Percentiles rank a stretch among this genome's conserved stretches.
Conservation (phyloP, 2,329 filamentous ascomycete genomes). For the Juglanconis juglandina region DNA sequence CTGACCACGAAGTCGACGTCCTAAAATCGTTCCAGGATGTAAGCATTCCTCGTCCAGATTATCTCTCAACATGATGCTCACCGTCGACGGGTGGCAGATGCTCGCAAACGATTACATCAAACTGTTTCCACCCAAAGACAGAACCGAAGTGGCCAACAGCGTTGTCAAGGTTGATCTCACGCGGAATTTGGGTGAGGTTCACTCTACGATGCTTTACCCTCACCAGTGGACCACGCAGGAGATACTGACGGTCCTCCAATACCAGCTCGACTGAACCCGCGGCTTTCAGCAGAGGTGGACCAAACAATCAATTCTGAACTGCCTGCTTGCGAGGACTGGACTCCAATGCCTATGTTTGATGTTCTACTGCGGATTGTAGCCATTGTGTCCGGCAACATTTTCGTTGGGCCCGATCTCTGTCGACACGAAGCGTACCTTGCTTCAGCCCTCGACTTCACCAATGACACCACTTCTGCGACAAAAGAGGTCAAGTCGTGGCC, state of each 20-base stretch:
- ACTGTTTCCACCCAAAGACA: constrained; percentile 10
- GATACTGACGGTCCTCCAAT: background rate
- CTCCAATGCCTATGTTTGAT: constrained; percentile 29
- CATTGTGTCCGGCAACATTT: constrained; percentile 38
- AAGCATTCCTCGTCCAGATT: background rate
- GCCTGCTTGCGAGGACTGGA: constrained; percentile 5
- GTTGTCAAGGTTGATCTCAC: constrained; percentile 9
- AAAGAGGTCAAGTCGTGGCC: constrained; percentile 26
- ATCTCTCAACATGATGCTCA: background rate
- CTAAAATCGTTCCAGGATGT: constrained; percentile 20
- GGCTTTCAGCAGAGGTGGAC: constrained; percentile 3
- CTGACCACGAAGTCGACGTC: constrained; percentile 29
- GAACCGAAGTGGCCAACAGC: constrained; percentile 11
- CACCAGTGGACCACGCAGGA: too few relatives aligned
- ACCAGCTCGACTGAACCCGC: constrained; percentile 3
- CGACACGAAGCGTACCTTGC: constrained; percentile 37
- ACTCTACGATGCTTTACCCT: rapidly evolving
- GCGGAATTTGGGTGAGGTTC: background rate
- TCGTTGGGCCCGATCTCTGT: constrained; percentile 39
- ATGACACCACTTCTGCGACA: constrained; percentile 16
- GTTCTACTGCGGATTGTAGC: constrained; percentile 37
- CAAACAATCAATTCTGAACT: constrained; percentile 6
- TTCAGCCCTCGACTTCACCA: constrained; percentile 38
- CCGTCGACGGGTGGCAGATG: background rate
- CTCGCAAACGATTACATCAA: constrained; percentile 13